Base-by-base conservation (phyloP, 768 basidiomycete genomes). In the Paxillus ammoniavirescens region DNA sequence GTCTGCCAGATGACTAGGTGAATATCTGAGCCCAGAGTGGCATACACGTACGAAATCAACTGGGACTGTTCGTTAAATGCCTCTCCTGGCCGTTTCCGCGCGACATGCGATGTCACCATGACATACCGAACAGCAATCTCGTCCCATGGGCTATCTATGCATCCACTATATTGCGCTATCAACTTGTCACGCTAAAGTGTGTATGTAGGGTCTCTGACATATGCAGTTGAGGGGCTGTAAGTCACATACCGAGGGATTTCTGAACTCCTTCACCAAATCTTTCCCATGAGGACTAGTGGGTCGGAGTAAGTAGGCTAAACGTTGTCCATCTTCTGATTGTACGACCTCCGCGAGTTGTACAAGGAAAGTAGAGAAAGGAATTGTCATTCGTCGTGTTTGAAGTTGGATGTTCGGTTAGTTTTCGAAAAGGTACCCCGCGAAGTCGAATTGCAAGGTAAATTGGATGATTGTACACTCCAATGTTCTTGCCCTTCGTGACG, bases 61-160 rank as follows among this genome's bases (percentile, higher is more conserved):
- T 80, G 77, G 13, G 84, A 82, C 47, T 93, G 87, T 61, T 91
- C 89, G 59, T 84, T 88, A 70, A 92, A 93, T 31, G 91, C 91
- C 40, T 89, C 89, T 23, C 70, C 77, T 18, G 80, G 77, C 40
- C 85, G 77, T 61, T 83, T 80, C 61, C 83, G 86, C 38, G 83
- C 84, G 37, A 86, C 79, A 68, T 89, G 81, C 30, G 81, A 79
- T 55, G 88, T 85, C 21, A 86, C 84, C 60, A 92, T 72, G 15
- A 92, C 83, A 66, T 93, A 93, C 65, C 89, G 86, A 46, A 92
- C 82, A 8, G 88, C 83, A 60, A 94, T 87, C 49, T 93, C 91
- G 56, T 91, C 90, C 90, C 91, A 94, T 6, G 92, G 92, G 44
- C 69, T 73, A 51, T 81, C 77, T 64, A 93, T 81, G 50, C 78